Evolutionary conservation across 179 eudicot species (phyloP).

Genomic region (Sideroxylon spinosum): DNA sequence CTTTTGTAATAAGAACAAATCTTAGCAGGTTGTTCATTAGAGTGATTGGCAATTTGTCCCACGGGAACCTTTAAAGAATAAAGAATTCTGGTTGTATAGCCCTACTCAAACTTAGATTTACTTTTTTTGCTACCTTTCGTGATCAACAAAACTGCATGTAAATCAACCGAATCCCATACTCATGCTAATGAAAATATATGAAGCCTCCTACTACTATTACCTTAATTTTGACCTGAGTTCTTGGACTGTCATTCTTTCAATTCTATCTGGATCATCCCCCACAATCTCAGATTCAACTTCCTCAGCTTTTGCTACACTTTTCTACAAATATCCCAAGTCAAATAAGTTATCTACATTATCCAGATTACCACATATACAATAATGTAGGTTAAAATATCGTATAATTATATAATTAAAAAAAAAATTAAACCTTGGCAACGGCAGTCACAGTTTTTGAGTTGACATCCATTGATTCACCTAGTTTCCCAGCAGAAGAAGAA

Average conservation of each 20-base stretch:
- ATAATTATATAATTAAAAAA: not conserved
- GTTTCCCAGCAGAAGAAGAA: conserved; percentile 20
- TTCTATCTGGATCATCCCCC: conserved; percentile 31
- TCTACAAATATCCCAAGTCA: conserved; percentile 24
- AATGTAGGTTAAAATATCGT: not conserved
- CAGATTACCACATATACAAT: not conserved
- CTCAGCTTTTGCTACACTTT: conserved; percentile 19
- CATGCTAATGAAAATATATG: conserved; percentile 5
- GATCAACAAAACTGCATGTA: conserved; percentile 8
- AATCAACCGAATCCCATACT: not conserved
- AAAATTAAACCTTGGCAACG: conserved; percentile 27
- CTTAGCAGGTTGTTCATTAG: no score
- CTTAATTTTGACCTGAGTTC: conserved; percentile 65
- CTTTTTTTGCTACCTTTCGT: not conserved
- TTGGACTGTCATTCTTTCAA: conserved; percentile 68
- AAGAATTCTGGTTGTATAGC: no score
- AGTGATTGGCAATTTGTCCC: no score
- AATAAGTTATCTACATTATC: not conserved
- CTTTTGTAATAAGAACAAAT: no score
- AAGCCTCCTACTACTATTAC: conserved; percentile 28
- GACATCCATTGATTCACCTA: conserved; percentile 17
- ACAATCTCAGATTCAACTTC: conserved; percentile 24
- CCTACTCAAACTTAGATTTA: not conserved
- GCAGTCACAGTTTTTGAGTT: conserved; percentile 20
- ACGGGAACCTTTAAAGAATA: no score